These are phyloP conservation scores for Exophiala dermatitidis DNA, from an alignment of 2,329 filamentous ascomycete genomes.

Conservation along the genomic window DNA sequence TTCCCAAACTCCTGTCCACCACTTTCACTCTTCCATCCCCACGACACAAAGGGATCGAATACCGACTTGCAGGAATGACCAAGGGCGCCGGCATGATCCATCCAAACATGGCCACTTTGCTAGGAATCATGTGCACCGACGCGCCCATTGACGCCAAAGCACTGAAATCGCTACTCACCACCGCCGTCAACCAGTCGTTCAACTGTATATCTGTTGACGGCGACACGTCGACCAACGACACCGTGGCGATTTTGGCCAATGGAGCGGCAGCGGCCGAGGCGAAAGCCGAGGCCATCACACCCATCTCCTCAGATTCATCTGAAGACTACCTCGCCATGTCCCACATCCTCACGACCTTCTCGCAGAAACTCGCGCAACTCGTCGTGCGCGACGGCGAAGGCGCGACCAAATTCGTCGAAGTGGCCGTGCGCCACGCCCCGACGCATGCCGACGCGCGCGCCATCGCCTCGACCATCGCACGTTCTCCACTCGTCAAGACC, in stretches of 20 bases:
- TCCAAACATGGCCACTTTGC: conserved; percentile 94
- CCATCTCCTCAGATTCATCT: conserved; percentile 38
- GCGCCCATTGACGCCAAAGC: conserved; percentile 65
- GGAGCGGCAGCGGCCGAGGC: conserved; percentile 72
- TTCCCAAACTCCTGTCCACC: conserved; percentile 85
- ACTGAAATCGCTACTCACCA: conserved; percentile 62
- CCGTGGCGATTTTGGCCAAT: conserved; percentile 88
- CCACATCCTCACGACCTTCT: conserved; percentile 65
- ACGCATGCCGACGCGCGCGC: conserved; percentile 64
- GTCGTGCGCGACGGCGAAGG: conserved; percentile 95
- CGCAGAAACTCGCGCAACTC: conserved; percentile 78
- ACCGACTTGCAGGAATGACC: conserved; percentile 86
- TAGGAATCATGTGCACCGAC: conserved; percentile 88
- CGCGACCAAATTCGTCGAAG: conserved; percentile 95
- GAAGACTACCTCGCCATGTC: conserved; percentile 65
- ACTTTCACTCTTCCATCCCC: conserved; percentile 79
- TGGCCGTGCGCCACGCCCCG: conserved; percentile 69
- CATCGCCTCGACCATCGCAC: conserved; percentile 80
- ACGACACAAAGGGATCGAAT: conserved; percentile 50
- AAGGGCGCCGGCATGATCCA: conserved; percentile 99
- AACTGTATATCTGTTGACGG: conserved; percentile 97
- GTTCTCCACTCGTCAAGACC: conserved; percentile 91
- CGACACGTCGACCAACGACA: conserved; percentile 96
- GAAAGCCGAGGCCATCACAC: conserved; percentile 45
- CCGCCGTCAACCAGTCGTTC: conserved; percentile 77